A percentile compares a stretch with the other conserved stretches of the same genome.
These are phyloP conservation scores for Venturiaceae sp. DNA, from an alignment of 2,329 filamentous ascomycete genomes.

Conservation along the genomic window DNA sequence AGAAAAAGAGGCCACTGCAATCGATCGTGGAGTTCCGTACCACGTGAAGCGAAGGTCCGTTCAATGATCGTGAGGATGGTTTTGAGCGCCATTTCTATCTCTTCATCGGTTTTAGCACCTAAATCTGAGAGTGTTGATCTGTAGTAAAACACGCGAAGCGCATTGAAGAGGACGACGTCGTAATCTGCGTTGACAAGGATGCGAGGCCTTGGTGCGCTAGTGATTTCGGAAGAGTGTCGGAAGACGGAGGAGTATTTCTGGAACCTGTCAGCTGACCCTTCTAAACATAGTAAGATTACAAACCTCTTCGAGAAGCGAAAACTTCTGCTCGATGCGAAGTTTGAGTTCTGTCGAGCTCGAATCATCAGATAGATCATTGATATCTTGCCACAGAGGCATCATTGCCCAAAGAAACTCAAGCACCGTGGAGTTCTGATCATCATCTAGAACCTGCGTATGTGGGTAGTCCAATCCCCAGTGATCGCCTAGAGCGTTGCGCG, in stretches of 20 bases:
- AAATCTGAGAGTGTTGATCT: background rate
- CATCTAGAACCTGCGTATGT: background rate
- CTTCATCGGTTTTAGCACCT: background rate
- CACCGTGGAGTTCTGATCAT: background rate
- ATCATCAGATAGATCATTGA: background rate
- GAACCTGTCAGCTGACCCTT: background rate
- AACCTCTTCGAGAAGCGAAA: background rate
- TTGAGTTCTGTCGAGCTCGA: background rate
- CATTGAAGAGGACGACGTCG: background rate
- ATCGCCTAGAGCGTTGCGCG: background rate
- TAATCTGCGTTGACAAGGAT: background rate
- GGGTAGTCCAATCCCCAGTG: background rate
- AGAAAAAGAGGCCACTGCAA: background rate
- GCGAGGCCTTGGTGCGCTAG: background rate
- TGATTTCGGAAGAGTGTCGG: background rate
- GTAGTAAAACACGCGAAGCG: background rate
- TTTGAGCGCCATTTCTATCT: background rate
- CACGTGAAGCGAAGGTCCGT: background rate
- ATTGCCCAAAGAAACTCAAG: background rate
- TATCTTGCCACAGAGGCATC: constrained; percentile 1
- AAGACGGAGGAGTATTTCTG: background rate
- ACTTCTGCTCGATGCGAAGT: background rate
- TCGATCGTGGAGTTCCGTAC: background rate
- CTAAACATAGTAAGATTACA: too few relatives aligned
- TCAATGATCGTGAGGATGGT: background rate